Evolutionary conservation across 2,329 filamentous ascomycete genomes (phyloP).

Genomic region (Calonectria hawksworthii): DNA sequence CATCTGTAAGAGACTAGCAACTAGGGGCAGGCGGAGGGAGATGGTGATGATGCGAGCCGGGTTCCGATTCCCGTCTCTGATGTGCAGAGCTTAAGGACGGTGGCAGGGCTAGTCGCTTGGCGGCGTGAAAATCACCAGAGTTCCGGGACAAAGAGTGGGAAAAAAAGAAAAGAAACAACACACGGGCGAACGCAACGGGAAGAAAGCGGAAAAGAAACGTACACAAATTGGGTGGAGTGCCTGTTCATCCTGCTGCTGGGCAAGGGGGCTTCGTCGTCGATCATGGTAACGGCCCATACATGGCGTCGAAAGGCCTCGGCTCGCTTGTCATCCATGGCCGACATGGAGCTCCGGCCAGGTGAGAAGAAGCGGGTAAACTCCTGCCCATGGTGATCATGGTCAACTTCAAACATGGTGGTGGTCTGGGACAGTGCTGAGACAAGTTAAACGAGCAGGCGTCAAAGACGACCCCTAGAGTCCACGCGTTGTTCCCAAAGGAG

Average conservation of each 20-base stretch:
- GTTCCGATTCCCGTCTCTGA: conserved; percentile 1
- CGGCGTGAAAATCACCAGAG: conserved; percentile 9
- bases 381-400: conserved; percentile 43
- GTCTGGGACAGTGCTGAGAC: conserved; percentile 20
- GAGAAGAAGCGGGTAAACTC: conserved; percentile 47
- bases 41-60: conserved; percentile 3
- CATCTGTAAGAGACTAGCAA: not conserved
- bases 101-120: conserved; percentile 17
- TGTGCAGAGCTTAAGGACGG: conserved; percentile 7
- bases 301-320: conserved; percentile 46
- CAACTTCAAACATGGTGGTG: conserved; percentile 44
- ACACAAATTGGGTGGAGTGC: conserved; percentile 41
- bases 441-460: conserved; percentile 13
- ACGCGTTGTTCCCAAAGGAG: not conserved
- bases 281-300: conserved; percentile 46
- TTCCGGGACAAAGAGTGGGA: not conserved
- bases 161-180: conserved; percentile 18
- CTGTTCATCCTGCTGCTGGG: conserved; percentile 32
- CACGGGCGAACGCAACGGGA: conserved; percentile 35
- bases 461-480: not conserved
- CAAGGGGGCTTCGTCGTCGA: conserved; percentile 42
- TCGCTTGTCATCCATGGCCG: conserved; percentile 44
- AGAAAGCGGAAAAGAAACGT: conserved; percentile 28
- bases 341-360: conserved; percentile 45
- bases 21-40: conserved; percentile 1